phyloP scores from a whole-genome alignment of 1,139 yeast species.

The Yamadazyma blattariae region DNA sequence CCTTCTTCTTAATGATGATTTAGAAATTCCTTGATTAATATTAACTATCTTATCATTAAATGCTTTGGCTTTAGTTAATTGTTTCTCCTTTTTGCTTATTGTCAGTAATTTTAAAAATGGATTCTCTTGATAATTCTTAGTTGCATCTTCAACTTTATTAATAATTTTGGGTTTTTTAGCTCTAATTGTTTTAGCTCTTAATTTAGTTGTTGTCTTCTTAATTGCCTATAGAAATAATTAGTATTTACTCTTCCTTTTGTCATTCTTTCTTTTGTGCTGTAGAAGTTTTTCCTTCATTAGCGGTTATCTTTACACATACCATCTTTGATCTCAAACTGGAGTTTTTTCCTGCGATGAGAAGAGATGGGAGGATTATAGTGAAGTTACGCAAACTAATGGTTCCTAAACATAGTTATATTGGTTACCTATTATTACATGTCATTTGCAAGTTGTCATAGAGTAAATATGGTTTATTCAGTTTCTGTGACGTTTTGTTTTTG shows the following conservation, averaged over 20 bases:
- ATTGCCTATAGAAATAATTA: constrained; percentile 7
- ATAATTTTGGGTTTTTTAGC: constrained; percentile 15
- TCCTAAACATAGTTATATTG: too few relatives aligned
- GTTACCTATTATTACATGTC: too few relatives aligned
- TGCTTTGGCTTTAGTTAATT: constrained; percentile 28
- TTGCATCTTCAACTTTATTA: constrained; percentile 24
- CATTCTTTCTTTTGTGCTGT: too few relatives aligned
- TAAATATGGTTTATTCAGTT: too few relatives aligned
- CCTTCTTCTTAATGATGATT: constrained; percentile 62
- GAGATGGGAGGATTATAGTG: too few relatives aligned
- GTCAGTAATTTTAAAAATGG: constrained; percentile 56
- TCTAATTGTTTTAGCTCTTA: constrained; percentile 33
- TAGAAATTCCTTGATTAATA: constrained; percentile 48
- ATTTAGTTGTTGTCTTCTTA: constrained; percentile 36
- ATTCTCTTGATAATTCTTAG: constrained; percentile 33
- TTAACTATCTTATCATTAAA: constrained; percentile 33
- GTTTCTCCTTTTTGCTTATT: constrained; percentile 55
- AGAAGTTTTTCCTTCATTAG: not conserved
- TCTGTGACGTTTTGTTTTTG: too few relatives aligned
- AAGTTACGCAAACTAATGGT: too few relatives aligned
- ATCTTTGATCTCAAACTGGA: too few relatives aligned
- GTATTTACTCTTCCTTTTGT: too few relatives aligned
- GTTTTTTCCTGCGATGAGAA: too few relatives aligned
- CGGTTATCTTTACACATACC: constrained; percentile 9
- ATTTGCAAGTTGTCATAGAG: too few relatives aligned